These are phyloP conservation scores for Talaromyces sp. DNA, from an alignment of 2,329 filamentous ascomycete genomes.

Conservation along the genomic window DNA sequence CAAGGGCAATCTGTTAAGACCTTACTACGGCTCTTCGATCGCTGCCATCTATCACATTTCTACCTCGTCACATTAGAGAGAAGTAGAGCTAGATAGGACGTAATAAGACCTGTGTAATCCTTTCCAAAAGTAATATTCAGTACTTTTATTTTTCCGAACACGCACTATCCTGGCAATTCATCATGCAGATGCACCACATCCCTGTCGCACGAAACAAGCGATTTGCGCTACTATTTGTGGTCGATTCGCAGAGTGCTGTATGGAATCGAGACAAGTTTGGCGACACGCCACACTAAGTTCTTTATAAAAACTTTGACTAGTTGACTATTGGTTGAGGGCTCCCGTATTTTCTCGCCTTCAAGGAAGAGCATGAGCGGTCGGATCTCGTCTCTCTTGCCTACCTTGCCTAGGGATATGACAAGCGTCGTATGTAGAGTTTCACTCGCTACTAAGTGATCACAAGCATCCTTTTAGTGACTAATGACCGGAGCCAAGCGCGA, in stretches of 20 bases:
- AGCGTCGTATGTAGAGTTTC: not conserved
- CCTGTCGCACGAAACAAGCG: not conserved
- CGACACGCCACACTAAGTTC: not conserved
- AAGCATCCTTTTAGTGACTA: not conserved
- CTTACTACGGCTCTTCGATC: not conserved
- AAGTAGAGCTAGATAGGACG: no score
- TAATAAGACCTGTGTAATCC: not conserved
- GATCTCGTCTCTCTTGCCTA: not conserved
- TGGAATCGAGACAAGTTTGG: not conserved
- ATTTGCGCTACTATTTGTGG: not conserved
- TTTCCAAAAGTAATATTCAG: not conserved
- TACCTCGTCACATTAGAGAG: not conserved
- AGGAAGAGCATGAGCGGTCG: not conserved
- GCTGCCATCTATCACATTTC: not conserved
- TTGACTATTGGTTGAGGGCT: not conserved
- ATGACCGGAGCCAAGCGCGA: not conserved
- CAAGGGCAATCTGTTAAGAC: slow-evolving; percentile 8
- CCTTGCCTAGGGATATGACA: not conserved
- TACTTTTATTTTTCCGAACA: not conserved
- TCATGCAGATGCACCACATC: not conserved
- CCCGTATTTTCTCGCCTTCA: not conserved
- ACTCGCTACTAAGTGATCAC: not conserved
- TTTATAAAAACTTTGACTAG: not conserved
- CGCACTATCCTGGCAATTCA: not conserved
- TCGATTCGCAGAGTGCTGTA: not conserved